Evolutionary conservation across 331 rosid genomes (phyloP).

Genomic region (Dryas integrifolia): DNA sequence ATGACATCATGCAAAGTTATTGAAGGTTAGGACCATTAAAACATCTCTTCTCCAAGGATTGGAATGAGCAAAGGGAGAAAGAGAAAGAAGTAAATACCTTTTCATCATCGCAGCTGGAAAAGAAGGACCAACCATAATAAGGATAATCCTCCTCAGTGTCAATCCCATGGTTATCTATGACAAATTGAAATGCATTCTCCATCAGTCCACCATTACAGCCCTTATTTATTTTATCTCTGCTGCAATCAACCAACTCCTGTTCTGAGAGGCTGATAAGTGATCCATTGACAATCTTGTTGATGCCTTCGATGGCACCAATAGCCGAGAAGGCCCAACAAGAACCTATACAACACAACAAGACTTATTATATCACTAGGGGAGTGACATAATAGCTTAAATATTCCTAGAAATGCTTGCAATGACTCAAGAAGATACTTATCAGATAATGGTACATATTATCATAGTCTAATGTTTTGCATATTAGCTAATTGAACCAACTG

Average conservation of each 20-base stretch:
- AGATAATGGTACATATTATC: too few relatives aligned
- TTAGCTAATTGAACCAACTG: neutral
- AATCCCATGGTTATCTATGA: slow-evolving; percentile 72
- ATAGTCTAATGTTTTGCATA: too few relatives aligned
- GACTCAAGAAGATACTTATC: neutral
- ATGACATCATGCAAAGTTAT: too few relatives aligned
- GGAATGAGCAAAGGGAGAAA: neutral
- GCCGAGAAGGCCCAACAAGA: slow-evolving; percentile 95
- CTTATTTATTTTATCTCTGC: slow-evolving; percentile 45
- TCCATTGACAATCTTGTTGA: slow-evolving; percentile 80
- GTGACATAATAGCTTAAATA: too few relatives aligned
- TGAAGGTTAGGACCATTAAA: too few relatives aligned
- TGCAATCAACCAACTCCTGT: slow-evolving; percentile 84
- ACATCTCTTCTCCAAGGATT: neutral
- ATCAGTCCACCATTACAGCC: slow-evolving; percentile 90
- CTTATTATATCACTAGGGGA: neutral
- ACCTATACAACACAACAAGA: slow-evolving; percentile 40
- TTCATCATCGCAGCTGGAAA: slow-evolving; percentile 44
- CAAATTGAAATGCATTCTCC: slow-evolving; percentile 76
- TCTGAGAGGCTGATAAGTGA: slow-evolving; percentile 86
- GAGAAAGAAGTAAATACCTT: slow-evolving; percentile 44
- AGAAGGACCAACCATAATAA: slow-evolving; percentile 35
- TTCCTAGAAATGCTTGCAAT: neutral
- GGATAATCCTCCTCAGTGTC: slow-evolving; percentile 85
- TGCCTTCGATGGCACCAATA: slow-evolving; percentile 91